Evolutionary conservation across 179 eudicot species (phyloP).

Genomic region (Spergularia azorica): DNA sequence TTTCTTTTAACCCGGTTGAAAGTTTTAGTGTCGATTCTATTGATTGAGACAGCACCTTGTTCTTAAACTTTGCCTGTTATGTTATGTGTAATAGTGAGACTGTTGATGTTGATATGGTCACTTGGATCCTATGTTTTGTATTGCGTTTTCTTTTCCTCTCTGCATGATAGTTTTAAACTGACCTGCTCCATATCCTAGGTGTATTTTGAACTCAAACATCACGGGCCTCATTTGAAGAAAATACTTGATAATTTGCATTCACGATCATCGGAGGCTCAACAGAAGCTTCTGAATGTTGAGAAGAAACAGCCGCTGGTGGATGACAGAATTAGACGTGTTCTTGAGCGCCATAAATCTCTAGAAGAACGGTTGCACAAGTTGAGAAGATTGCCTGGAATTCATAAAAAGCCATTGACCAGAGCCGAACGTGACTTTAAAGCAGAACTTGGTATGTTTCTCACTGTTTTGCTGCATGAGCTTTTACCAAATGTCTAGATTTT

Average conservation of each 20-base stretch:
- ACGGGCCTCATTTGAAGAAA: constrained; percentile 77
- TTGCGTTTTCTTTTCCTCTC: background rate
- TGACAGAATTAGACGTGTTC: constrained; percentile 51
- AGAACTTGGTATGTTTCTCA: constrained; percentile 59
- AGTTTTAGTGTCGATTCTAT: background rate
- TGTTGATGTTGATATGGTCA: no score
- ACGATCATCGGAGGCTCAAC: constrained; percentile 56
- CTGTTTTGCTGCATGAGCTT: background rate
- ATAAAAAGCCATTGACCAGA: constrained; percentile 76
- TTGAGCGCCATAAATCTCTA: constrained; percentile 45
- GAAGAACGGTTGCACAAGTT: constrained; percentile 75
- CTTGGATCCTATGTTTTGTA: background rate
- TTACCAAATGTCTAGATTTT: background rate
- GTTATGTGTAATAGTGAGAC: background rate
- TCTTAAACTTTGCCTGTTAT: background rate
- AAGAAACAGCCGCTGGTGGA: constrained; percentile 60
- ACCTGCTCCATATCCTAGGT: constrained; percentile 43
- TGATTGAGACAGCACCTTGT: background rate
- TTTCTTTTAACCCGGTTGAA: background rate
- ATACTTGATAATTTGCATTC: constrained; percentile 63
- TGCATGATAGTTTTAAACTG: background rate
- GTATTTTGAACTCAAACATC: constrained; percentile 83
- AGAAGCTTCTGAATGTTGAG: constrained; percentile 64
- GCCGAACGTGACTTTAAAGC: constrained; percentile 84
- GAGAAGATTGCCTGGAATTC: constrained; percentile 70